Conservation (phyloP, 805 yeast genomes). For the Kregervanrija pseudodelftensis region DNA sequence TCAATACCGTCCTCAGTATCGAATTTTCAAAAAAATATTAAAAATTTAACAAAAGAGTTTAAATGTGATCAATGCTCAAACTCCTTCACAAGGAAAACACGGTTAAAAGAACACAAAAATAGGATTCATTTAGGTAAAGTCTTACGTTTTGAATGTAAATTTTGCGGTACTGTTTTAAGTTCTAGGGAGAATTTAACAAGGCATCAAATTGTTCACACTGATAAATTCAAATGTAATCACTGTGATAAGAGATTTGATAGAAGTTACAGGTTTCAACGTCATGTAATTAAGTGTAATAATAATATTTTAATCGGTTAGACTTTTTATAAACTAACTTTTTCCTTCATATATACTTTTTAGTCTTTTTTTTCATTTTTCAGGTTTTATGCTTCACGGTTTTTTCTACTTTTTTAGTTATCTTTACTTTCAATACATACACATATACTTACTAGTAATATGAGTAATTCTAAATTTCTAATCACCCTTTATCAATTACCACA, state of each 20-base stretch:
- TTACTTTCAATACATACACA: too few species aligned
- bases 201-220: conserved; percentile 23
- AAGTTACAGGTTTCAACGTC: conserved; percentile 18
- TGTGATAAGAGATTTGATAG: conserved; percentile 23
- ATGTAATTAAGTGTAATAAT: conserved; percentile 14
- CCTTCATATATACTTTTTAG: too few species aligned
- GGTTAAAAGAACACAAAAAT: conserved; percentile 20
- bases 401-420: background rate
- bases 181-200: conserved; percentile 24
- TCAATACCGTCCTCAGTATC: background rate
- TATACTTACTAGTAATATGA: too few species aligned
- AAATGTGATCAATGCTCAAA: conserved; percentile 17
- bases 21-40: background rate
- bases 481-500: too few species aligned
- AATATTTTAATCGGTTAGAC: background rate
- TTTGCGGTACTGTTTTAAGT: conserved; percentile 17
- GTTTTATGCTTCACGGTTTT: background rate
- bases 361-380: background rate
- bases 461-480: too few species aligned
- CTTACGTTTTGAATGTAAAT: conserved; percentile 14
- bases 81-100: conserved; percentile 22
- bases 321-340: background rate
- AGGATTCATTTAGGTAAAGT: conserved; percentile 18
- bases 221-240: conserved; percentile 17
- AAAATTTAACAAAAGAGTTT: conserved; percentile 10